These are phyloP conservation scores for Aspergillus brasiliensis DNA, from an alignment of 2,329 filamentous ascomycete genomes.

Conservation along the genomic window DNA sequence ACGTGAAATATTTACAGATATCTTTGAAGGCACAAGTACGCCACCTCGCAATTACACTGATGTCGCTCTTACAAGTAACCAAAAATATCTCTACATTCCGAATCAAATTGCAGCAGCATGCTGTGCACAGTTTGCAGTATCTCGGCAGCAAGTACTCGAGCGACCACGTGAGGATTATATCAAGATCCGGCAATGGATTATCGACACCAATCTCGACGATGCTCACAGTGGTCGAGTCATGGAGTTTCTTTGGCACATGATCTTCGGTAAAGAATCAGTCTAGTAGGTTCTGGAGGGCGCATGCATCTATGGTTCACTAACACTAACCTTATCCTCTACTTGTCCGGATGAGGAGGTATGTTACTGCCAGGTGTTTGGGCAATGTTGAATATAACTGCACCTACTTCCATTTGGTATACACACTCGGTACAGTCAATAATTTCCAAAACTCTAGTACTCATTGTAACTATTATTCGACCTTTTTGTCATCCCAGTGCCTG, in stretches of 20 bases:
- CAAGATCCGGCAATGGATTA: constrained; percentile 61
- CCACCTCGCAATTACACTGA: constrained; percentile 32
- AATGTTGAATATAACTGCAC: constrained; percentile 32
- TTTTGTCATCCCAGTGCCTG: no score
- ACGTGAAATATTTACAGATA: constrained; percentile 38
- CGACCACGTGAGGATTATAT: constrained; percentile 58
- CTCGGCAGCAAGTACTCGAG: constrained; percentile 53
- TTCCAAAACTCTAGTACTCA: no score
- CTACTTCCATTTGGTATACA: no score
- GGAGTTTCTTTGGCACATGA: constrained; percentile 68
- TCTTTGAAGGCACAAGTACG: constrained; percentile 44
- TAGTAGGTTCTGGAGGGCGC: constrained; percentile 34
- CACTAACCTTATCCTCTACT: constrained; percentile 23
- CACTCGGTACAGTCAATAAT: no score
- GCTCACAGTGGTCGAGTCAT: constrained; percentile 61
- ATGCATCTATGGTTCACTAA: not conserved
- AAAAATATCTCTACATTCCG: constrained; percentile 46
- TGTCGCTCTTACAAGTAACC: constrained; percentile 2
- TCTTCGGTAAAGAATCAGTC: constrained; percentile 47
- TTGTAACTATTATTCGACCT: no score
- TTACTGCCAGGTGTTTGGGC: constrained; percentile 41
- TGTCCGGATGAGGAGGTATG: constrained; percentile 39
- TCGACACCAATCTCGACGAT: constrained; percentile 57
- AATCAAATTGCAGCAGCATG: constrained; percentile 58
- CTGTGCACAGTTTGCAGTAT: constrained; percentile 68